These are phyloP conservation scores for Sanguinoderma infundibulare DNA, from an alignment of 1,284 basidiomycete species.

Conservation along the genomic window DNA sequence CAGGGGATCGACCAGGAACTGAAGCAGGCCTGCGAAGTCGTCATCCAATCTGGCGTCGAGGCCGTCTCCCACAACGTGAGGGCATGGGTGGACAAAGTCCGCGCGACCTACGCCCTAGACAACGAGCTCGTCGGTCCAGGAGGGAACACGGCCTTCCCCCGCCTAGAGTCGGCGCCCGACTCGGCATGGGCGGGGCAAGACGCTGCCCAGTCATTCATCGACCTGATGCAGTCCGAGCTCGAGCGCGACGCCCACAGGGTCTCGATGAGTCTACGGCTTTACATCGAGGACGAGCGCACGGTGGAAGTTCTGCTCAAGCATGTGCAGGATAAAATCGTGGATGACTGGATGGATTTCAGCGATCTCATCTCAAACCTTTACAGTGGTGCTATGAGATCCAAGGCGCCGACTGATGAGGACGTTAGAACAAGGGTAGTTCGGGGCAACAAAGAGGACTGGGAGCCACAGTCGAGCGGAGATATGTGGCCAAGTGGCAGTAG, in stretches of 20 bases:
- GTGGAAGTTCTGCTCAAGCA: constrained; percentile 79
- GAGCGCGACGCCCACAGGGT: constrained; percentile 61
- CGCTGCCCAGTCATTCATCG: constrained; percentile 54
- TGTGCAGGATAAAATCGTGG: constrained; percentile 73
- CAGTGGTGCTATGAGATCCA: constrained; percentile 40
- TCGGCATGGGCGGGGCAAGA: constrained; percentile 50
- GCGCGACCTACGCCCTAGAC: constrained; percentile 33
- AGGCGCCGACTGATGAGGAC: constrained; percentile 40
- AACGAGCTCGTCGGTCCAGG: constrained; percentile 23
- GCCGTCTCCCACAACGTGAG: constrained; percentile 57
- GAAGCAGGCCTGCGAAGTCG: constrained; percentile 80
- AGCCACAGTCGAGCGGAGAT: not conserved
- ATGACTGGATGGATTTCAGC: constrained; percentile 74
- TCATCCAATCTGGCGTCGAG: constrained; percentile 70
- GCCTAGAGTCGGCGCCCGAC: constrained; percentile 10
- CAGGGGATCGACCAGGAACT: constrained; percentile 87
- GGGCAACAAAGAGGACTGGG: constrained; percentile 34
- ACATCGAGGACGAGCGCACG: constrained; percentile 81
- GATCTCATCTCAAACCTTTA: constrained; percentile 48
- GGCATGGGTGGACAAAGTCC: constrained; percentile 61
- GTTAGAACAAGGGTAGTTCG: constrained; percentile 41
- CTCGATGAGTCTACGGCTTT: constrained; percentile 64
- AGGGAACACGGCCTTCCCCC: constrained; percentile 26
- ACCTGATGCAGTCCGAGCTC: constrained; percentile 54
- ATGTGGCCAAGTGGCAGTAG: not conserved